Evolutionary conservation across 1,284 basidiomycete genomes (phyloP).

Genomic region (Tetrapyrgos nigripes): DNA sequence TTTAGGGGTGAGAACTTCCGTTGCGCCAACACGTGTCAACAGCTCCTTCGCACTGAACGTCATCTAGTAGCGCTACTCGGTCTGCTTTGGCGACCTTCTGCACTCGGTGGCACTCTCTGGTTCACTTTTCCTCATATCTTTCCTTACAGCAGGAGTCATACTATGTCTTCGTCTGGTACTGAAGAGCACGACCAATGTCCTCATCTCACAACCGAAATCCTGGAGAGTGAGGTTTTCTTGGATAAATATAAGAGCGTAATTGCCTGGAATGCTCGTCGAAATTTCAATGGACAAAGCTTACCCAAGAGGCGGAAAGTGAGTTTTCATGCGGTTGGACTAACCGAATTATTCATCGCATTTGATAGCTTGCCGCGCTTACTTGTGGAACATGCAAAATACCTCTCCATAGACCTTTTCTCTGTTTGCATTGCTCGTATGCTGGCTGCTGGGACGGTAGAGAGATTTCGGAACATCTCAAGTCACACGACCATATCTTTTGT

Average conservation of each 20-base stretch:
- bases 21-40: not conserved
- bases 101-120: not conserved
- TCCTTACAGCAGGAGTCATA: not conserved
- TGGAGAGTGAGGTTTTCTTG: slow-evolving; percentile 24
- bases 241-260: slow-evolving; percentile 48
- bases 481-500: slow-evolving; percentile 74
- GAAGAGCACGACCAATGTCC: slow-evolving; percentile 15
- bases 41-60: not conserved
- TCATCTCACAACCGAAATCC: slow-evolving; percentile 3
- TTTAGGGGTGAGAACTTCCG: no score
- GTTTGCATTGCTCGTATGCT: slow-evolving; percentile 77
- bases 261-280: slow-evolving; percentile 47
- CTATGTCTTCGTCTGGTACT: slow-evolving; percentile 9
- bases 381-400: slow-evolving; percentile 69
- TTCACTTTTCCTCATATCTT: not conserved
- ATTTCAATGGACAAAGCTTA: slow-evolving; percentile 37
- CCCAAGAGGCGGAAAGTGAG: slow-evolving; percentile 50
- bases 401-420: slow-evolving; percentile 78
- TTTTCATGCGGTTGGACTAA: not conserved
- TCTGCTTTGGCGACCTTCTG: not conserved
- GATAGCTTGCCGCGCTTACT: slow-evolving; percentile 54
- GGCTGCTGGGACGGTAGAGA: slow-evolving; percentile 77
- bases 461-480: slow-evolving; percentile 60
- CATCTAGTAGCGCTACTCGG: not conserved
- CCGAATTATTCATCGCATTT: not conserved